Conservation (phyloP, 352 stramenopile genomes). For the Globisporangium cystogenes region DNA sequence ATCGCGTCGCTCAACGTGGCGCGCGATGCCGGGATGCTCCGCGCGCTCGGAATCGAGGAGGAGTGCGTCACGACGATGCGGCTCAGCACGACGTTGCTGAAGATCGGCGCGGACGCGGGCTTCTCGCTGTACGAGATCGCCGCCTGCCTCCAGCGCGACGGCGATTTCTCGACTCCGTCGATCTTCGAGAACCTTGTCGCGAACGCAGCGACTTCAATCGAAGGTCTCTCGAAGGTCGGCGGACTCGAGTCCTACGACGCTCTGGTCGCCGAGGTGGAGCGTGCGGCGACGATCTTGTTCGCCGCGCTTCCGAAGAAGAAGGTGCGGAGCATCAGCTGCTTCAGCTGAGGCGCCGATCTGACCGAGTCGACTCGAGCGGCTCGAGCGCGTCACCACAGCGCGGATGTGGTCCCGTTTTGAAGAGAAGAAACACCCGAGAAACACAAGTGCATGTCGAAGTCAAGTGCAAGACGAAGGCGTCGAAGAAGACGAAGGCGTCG, state of each 20-base stretch:
- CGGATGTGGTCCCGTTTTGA: not conserved
- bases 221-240: constrained; percentile 22
- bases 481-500: no score
- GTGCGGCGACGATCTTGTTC: constrained; percentile 40
- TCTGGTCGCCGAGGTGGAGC: constrained; percentile 44
- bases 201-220: constrained; percentile 18
- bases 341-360: constrained; percentile 36
- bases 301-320: constrained; percentile 75
- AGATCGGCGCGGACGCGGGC: constrained; percentile 68
- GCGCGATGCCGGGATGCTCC: constrained; percentile 54
- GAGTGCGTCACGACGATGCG: constrained; percentile 80
- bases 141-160: constrained; percentile 70
- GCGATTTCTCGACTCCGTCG: constrained; percentile 72
- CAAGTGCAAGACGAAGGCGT: not conserved
- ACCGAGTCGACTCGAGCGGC: not conserved
- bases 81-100: constrained; percentile 67
- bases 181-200: constrained; percentile 68
- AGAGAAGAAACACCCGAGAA: constrained; percentile 4
- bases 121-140: constrained; percentile 87
- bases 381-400: not conserved
- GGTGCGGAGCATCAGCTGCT: constrained; percentile 85
- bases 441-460: constrained; percentile 3
- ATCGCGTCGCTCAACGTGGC: constrained; percentile 60
- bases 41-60: constrained; percentile 70
- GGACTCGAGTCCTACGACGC: constrained; percentile 38